Evolutionary conservation across 129 eudicot genomes (phyloP).

Genomic region (Sambucus nigra): DNA sequence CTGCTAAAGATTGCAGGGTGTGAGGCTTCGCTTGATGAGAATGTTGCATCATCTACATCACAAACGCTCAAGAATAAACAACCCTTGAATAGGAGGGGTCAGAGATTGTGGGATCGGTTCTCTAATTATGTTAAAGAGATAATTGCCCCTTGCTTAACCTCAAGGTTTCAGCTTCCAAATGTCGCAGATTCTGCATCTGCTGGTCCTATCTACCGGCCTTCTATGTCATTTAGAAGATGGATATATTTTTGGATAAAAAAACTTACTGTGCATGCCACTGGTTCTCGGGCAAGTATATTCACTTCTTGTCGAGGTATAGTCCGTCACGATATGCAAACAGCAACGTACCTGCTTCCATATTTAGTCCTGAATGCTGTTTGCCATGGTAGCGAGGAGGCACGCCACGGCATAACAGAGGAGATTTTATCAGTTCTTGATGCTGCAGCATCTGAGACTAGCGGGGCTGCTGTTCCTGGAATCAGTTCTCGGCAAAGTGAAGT

Average conservation of each 20-base stretch:
- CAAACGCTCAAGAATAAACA: conserved; percentile 23
- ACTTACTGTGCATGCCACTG: conserved; percentile 74
- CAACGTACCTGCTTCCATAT: conserved; percentile 83
- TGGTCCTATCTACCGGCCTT: conserved; percentile 78
- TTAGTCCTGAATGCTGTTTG: conserved; percentile 79
- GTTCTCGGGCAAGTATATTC: conserved; percentile 79
- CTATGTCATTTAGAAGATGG: conserved; percentile 93
- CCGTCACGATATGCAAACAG: conserved; percentile 94
- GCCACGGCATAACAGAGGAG: conserved; percentile 79
- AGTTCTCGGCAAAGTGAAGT: conserved; percentile 90
- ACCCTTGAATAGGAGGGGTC: conserved; percentile 58
- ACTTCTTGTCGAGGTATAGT: conserved; percentile 94
- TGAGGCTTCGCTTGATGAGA: conserved; percentile 70
- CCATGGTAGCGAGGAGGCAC: conserved; percentile 90
- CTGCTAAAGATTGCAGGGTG: conserved; percentile 90
- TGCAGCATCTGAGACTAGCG: conserved; percentile 64
- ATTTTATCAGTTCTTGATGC: conserved; percentile 82
- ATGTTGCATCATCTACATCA: conserved; percentile 29
- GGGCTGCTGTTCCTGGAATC: conserved; percentile 48
- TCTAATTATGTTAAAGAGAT: conserved; percentile 92
- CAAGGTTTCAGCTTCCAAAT: conserved; percentile 72
- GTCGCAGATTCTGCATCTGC: conserved; percentile 66
- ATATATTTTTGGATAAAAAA: conserved; percentile 74
- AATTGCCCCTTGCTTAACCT: conserved; percentile 97
- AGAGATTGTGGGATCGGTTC: conserved; percentile 88